A percentile compares a stretch with the other conserved stretches of the same genome.
Conservation (phyloP, 371 early-diverging fungal genomes). For the Mortierella sp. region DNA sequence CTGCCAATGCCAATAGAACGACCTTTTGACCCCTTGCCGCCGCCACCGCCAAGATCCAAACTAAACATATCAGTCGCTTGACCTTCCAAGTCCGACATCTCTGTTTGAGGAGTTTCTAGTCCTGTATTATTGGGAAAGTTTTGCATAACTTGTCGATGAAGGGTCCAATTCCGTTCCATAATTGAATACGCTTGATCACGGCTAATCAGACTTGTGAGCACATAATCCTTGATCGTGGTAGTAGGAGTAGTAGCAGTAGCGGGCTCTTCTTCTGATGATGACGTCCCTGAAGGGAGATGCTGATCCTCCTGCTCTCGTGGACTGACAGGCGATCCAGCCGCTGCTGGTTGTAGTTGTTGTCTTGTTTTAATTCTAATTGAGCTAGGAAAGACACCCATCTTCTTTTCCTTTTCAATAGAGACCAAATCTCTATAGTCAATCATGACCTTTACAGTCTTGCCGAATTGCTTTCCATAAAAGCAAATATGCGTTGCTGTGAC, state of each 20-base stretch:
- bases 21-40: background rate
- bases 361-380: conserved; percentile 51
- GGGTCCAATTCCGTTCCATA: conserved; percentile 37
- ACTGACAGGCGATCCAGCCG: background rate
- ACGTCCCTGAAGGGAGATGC: background rate
- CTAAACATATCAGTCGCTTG: conserved; percentile 7
- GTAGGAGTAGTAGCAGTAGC: no score
- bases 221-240: conserved; percentile 33
- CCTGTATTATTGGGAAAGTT: conserved; percentile 2
- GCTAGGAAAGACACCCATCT: conserved; percentile 69
- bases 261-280: background rate
- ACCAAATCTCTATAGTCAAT: conserved; percentile 60
- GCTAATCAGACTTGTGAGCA: conserved; percentile 50
- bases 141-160: conserved; percentile 17
- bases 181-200: conserved; percentile 48
- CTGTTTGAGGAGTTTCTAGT: conserved; percentile 11
- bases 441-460: conserved; percentile 59
- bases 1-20: background rate
- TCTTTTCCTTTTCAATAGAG: conserved; percentile 64
- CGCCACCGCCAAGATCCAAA: background rate
- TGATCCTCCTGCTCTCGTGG: background rate
- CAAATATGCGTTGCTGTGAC: conserved; percentile 58
- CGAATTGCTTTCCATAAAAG: conserved; percentile 68
- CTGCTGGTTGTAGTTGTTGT: background rate
- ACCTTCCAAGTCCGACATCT: conserved; percentile 11